phyloP scores from a whole-genome alignment of 768 basidiomycete genomes.

The Hydnum rufescens region DNA sequence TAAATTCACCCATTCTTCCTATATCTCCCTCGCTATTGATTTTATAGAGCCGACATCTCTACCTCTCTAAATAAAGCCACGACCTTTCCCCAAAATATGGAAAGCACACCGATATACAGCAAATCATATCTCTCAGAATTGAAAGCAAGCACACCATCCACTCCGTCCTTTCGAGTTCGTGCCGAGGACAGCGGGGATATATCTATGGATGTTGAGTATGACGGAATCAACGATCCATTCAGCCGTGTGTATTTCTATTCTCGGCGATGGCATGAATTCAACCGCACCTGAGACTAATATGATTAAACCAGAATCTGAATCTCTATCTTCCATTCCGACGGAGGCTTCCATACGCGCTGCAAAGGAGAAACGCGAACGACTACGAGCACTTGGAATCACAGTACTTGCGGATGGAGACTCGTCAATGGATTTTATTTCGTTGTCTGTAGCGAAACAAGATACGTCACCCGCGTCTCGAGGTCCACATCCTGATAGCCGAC shows the following conservation, averaged over 20 bases:
- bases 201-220: slow-evolving; percentile 6
- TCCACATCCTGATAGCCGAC: slow-evolving; percentile 68
- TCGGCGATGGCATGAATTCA: neutral
- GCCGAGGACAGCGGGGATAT: slow-evolving; percentile 6
- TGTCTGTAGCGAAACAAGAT: slow-evolving; percentile 42
- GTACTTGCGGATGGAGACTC: slow-evolving; percentile 14
- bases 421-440: slow-evolving; percentile 57
- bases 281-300: neutral
- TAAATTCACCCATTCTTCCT: neutral
- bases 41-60: no score
- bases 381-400: slow-evolving; percentile 27
- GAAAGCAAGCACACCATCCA: slow-evolving; percentile 41
- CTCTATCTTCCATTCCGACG: slow-evolving; percentile 31
- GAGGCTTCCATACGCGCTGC: slow-evolving; percentile 52
- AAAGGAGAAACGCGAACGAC: slow-evolving; percentile 53
- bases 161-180: slow-evolving; percentile 3
- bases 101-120: slow-evolving; percentile 43
- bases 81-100: no score
- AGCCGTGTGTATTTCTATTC: neutral
- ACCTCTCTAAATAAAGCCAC: slow-evolving; percentile 1
- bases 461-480: slow-evolving; percentile 27
- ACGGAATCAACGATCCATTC: neutral
- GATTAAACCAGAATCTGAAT: neutral
- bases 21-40: no score
- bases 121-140: slow-evolving; percentile 54